These are phyloP conservation scores for Nothophoma quercina DNA, from an alignment of 2,329 filamentous ascomycete genomes.

Conservation along the genomic window DNA sequence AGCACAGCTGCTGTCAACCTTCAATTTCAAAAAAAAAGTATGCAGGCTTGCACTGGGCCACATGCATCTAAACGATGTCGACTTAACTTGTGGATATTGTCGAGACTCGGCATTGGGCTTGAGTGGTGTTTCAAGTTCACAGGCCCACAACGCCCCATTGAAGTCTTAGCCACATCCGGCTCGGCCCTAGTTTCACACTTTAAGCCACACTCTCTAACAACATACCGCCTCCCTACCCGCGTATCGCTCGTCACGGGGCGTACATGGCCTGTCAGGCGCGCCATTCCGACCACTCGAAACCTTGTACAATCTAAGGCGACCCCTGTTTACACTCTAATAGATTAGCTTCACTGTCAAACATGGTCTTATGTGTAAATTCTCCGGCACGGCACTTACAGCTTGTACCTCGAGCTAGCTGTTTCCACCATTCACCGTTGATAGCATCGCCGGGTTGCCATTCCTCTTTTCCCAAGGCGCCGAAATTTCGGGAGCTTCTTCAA, in stretches of 20 bases:
- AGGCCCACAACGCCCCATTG: background rate
- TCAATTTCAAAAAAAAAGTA: background rate
- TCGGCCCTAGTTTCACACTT: conserved; percentile 1
- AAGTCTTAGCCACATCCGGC: background rate
- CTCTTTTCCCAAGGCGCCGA: background rate
- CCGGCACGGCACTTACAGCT: conserved; percentile 1
- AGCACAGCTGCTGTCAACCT: background rate
- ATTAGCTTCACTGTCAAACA: background rate
- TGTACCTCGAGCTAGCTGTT: background rate
- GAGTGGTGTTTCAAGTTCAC: conserved; percentile 12
- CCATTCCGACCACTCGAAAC: background rate
- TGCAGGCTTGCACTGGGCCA: background rate
- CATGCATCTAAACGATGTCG: background rate
- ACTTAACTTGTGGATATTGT: background rate
- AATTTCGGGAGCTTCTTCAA: background rate
- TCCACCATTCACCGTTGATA: conserved; percentile 8
- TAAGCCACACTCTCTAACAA: background rate
- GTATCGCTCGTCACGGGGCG: background rate
- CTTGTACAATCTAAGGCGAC: background rate
- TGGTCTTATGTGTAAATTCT: background rate
- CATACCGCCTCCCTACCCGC: background rate
- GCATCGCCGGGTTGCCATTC: background rate
- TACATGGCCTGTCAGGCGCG: background rate
- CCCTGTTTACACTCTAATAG: background rate
- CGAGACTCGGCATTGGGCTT: background rate